Evolutionary conservation across 805 yeast genomes (phyloP).

Genomic region (Candida sakaeoensis): DNA sequence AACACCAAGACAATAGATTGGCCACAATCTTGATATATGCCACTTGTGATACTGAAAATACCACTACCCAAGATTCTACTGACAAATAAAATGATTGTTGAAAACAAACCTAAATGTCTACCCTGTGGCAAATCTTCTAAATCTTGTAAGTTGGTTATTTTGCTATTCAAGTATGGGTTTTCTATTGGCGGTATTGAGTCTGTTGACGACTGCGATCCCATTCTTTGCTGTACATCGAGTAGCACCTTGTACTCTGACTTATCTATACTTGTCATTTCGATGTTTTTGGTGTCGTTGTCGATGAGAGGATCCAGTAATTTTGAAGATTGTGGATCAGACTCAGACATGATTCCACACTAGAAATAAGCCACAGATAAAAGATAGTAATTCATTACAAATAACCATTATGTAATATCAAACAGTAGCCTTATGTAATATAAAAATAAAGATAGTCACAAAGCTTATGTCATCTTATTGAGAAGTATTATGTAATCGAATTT

Average conservation of each 20-base stretch:
- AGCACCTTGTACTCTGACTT: constrained; percentile 9
- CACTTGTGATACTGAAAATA: constrained; percentile 68
- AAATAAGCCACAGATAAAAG: background rate
- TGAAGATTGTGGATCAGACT: constrained; percentile 1
- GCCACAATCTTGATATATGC: constrained; percentile 64
- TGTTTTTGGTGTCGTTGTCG: background rate
- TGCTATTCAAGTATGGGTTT: constrained; percentile 11
- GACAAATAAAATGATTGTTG: constrained; percentile 60
- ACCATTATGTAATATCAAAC: constrained; percentile 4
- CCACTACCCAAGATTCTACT: constrained; percentile 77
- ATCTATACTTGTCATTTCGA: constrained; percentile 11
- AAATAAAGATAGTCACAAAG: too few relatives aligned
- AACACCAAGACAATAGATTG: constrained; percentile 62
- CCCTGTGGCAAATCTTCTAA: constrained; percentile 66
- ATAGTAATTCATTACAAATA: background rate
- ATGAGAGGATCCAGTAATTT: background rate
- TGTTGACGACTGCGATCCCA: background rate
- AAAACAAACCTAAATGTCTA: constrained; percentile 65
- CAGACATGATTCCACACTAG: constrained; percentile 1
- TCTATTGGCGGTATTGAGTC: constrained; percentile 2
- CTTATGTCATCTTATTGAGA: too few relatives aligned
- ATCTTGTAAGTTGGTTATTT: constrained; percentile 23
- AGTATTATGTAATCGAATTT: too few relatives aligned
- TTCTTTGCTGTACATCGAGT: constrained; percentile 4
- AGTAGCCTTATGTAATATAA: too few relatives aligned